These are phyloP conservation scores for Phytopythium chamaehyphon DNA, from an alignment of 352 stramenopile species.

Conservation along the genomic window DNA sequence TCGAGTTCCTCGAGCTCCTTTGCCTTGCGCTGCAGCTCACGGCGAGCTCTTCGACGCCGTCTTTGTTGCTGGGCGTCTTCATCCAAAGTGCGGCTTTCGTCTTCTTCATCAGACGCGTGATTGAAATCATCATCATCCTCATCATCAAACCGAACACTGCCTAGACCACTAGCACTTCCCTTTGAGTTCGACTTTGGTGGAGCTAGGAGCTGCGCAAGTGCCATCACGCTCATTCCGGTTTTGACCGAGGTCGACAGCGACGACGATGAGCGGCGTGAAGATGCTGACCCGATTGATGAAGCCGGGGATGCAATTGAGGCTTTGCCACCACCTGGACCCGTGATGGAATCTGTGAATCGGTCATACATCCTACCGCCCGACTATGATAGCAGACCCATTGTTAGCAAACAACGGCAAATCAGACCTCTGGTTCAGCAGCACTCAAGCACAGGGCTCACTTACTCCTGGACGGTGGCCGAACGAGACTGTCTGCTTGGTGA, in stretches of 20 bases:
- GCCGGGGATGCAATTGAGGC: neutral
- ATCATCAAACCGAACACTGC: conserved; percentile 7
- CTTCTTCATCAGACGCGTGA: neutral
- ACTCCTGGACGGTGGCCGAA: conserved; percentile 75
- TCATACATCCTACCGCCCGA: conserved; percentile 74
- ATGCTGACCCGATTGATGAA: neutral
- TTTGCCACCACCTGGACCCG: conserved; percentile 9
- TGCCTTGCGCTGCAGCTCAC: neutral
- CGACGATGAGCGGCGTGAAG: neutral
- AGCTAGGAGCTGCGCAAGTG: conserved; percentile 49
- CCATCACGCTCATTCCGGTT: conserved; percentile 67
- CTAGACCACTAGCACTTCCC: neutral
- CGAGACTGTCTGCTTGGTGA: conserved; percentile 43
- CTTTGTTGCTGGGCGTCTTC: conserved; percentile 12
- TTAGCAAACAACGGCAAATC: neutral
- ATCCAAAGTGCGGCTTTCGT: too few species aligned
- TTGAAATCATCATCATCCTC: conserved; percentile 14
- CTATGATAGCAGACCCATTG: conserved; percentile 20
- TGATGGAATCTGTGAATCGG: conserved; percentile 37
- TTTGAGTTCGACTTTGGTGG: conserved; percentile 18
- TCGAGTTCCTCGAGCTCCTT: conserved; percentile 27
- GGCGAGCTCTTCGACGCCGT: too few species aligned
- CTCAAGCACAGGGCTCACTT: conserved; percentile 4
- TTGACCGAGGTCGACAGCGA: conserved; percentile 22
- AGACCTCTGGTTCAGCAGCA: too few species aligned